Conservation (phyloP, 2,329 filamentous ascomycete species). For the Fusarium albidum region DNA sequence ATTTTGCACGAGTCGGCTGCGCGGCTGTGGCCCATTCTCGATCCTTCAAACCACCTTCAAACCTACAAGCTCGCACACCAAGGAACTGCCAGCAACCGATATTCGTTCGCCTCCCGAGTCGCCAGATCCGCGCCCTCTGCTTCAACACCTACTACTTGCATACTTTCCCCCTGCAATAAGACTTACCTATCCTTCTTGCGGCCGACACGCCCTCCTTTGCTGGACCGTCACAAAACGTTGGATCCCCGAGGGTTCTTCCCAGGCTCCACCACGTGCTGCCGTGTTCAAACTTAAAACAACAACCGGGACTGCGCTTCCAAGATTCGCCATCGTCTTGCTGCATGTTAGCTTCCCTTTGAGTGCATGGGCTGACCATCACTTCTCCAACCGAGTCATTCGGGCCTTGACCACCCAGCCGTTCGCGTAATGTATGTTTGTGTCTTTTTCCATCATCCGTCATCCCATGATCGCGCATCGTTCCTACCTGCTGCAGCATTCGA, state of each 20-base stretch:
- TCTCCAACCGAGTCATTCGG: conserved; percentile 22
- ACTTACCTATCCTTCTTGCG: conserved; percentile 9
- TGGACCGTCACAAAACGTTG: conserved; percentile 17
- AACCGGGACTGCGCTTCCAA: conserved; percentile 2
- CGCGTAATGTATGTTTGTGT: conserved; percentile 35
- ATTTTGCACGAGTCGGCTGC: conserved; percentile 33
- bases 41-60: conserved; percentile 32
- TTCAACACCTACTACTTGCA: neutral
- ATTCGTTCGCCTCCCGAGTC: conserved; percentile 9
- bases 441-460: conserved; percentile 1
- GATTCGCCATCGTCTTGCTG: neutral
- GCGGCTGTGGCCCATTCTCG: conserved; percentile 24
- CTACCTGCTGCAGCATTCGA: neutral
- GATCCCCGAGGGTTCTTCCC: conserved; percentile 17
- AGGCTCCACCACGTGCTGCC: conserved; percentile 28
- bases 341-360: conserved; percentile 10
- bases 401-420: conserved; percentile 26
- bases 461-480: neutral
- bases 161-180: neutral
- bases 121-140: neutral
- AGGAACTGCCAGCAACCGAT: conserved; percentile 3
- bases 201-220: conserved; percentile 22
- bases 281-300: conserved; percentile 26
- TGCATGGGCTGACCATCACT: conserved; percentile 32
- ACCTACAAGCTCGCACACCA: conserved; percentile 5